Base-by-base conservation (phyloP, 257 asterid species). In the Coffea eugenioides region DNA sequence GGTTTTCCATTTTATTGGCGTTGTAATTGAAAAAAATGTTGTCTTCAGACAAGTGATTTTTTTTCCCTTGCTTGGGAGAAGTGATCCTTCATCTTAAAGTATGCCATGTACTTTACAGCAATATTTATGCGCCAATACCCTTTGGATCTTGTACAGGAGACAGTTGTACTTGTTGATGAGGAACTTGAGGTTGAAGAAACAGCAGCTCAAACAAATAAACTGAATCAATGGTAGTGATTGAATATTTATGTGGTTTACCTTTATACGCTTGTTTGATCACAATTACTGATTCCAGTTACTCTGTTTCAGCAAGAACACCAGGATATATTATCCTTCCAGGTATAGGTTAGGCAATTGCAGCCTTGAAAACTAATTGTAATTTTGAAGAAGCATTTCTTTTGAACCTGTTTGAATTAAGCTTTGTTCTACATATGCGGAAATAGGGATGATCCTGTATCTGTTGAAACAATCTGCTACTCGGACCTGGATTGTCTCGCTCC, bases 241-340 rank as follows among this genome's bases (percentile, higher is more conserved):
- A 69, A n/a, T 57, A 6, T 25, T 5, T 66, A 64, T 71, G 45
- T 77, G 54, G 34, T 70, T 71, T 79, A 39, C 57, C 43, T 74
- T 80, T 81, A 54, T 69, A 31, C 76, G 77, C 76, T 70, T 77
- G 41, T 82, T 48, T 46, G 25, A 27, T 69, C 71, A 34, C 59
- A 15, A 70, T 80, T 73, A 65, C 66, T 88, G 59, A 89, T 82
- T 41, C 81, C 65, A 57, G 49, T 77, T 36, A 23, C 77, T 79
- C 78, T 82, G 69, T 86, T 88, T 85, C 90, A 88, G 96, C 88
- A 64, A 71, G 71, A 86, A 84, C 69, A 51, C 81, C 73, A 85
- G 77, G 80, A 86, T 96, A 82, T 92, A 86, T 88, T 96, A 91
- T 88, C 99, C 99, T 62, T 92, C 97, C 23, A 91, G 98, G 98